Evolutionary conservation across 1,139 yeast species (phyloP), one percentile per base, ranked within the genome.

Genomic region (Protomyces inouyei): DNA sequence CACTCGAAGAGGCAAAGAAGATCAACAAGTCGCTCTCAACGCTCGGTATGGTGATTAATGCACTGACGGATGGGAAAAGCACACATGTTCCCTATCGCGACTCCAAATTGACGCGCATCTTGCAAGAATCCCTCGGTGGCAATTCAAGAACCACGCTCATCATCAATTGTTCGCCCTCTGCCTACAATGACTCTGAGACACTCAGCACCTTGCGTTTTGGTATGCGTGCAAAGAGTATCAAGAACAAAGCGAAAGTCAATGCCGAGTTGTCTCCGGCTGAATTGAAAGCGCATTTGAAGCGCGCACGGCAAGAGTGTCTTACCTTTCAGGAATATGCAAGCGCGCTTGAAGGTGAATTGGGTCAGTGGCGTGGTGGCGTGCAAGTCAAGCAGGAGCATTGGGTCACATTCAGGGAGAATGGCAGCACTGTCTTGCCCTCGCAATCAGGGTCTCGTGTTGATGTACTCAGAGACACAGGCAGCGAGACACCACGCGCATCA

Each of bases 81-180:
- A 77, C 83, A 0, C 90, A 87, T 73, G 77, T 87, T 3, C 95
- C 95, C 0, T 89, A 88, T 71, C 78, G 96, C 67, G 96, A 89
- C 71, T 88, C 96, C 0, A 88, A 88, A 70, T 79, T 91, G 65
- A 90, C 97, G 0, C 79, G 96, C 67, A 85, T 91, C 14, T 76
- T 91, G 52, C 95, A 89, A 73, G 95, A 89, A 71, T 85, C 95
- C 0, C 77, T 91, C 32, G 96, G 96, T 2, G 97, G 97, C 1
- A 90, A 91, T 73, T 85, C 95, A 1, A 78, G 93, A 65, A 91
- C 97, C 0, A 83, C 90, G 1, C 78, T 91, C 60, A 85, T 91
- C 45, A 81, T 91, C 57, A 88, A 86, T 70, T 87, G 96, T 69
- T 87, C 96, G 0, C 89, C 93, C 0, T 81, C 88, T 0, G 74